Base-by-base conservation (phyloP, 106 monocot genomes). In the Dioscorea alata region DNA sequence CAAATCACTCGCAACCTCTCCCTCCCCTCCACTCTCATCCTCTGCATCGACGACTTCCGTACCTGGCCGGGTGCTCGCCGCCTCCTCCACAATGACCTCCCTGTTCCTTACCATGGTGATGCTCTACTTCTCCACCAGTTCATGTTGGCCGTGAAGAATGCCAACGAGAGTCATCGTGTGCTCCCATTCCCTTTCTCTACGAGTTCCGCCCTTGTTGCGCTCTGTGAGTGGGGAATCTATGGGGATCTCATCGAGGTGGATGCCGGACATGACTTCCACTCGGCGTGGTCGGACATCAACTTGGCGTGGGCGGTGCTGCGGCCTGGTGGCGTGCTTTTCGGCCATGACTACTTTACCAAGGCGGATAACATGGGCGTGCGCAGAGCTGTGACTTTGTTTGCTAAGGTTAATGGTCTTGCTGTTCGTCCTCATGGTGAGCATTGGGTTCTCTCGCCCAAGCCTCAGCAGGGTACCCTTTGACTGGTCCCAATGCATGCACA, bases 201-300 rank as follows among this genome's bases (percentile, higher is more conserved):
- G 9, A 71, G 64, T 19, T 74, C 80, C 4, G 72, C 80, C 18
- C 77, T 92, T 6, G 65, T 59, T 4, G 80, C 85, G 50, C 70
- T 92, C 4, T 88, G 88, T 68, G 75, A 88, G 17, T 78, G 67
- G 88, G 88, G 88, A 13, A 64, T 88, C 24, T 83, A 85, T 65
- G 88, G 72, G 9, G 88, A 88, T 68, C 66, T 92, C 14, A 74
- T 92, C 19, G 92, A 88, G 75, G 92, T 92, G 19, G 92, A 92
- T 66, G 92, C 92, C 2, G 88, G 92, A 4, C 92, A 92, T 59
- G 85, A 92, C 66, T 92, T 85, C 75, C 92, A 85, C 73, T 89
- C 89, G 23, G 89, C 82, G 7, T 89, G 85, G 85, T 66, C 79
- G 9, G 89, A 89, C 67, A 82, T 89, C 24, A 89, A 89, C 73